Evolutionary conservation across 345 rosid species (phyloP), one percentile per base, ranked within the genome.

Genomic region (Camelina neglecta): DNA sequence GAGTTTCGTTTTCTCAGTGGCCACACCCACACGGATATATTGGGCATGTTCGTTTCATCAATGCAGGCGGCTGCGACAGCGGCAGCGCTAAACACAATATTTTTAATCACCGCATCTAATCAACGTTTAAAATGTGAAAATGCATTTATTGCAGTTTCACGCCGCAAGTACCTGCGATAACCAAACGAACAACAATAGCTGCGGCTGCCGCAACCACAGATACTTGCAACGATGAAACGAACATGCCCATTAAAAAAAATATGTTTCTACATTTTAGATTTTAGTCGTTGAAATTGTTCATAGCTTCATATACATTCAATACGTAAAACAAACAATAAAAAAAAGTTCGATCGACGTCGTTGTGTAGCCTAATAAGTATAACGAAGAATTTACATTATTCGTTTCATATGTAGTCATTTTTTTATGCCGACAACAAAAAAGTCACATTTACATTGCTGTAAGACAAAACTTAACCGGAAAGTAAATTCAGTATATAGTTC

Each of bases 361-460:
- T 54, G 24, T 54, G 71, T 0, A 29, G 31, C 26, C 29, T 41
- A 51, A 44, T 41, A 51, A 44, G 36, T n/a, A 21, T 7, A 41
- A 60, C 23, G 20, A 23, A 55, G 24, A 53, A 31, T 54, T 64
- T 54, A 60, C 42, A 38, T 36, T 18, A 62, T 61, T 61, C 36
- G 42, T 50, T 49, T 60, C 68, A 61, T 36, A 61, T 61, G n/a
- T 24, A 38, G 20, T 38, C 51, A 72, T 62, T 42, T 63, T 63
- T 42, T 54, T 54, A 13, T 65, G 65, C 77, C 77, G 77, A 74
- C 77, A 64, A 31, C n/a, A 73, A 29, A 41, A 55, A 71, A 31
- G 47, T 24, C 54, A 69, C 21, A 18, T 31, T 49, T 47, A 50
- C 38, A 5, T 31, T 36, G 41, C 8, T 7, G 53, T 39, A 62